Base-by-base conservation (phyloP, 306 rosid species). In the Vachellia pachyceras region DNA sequence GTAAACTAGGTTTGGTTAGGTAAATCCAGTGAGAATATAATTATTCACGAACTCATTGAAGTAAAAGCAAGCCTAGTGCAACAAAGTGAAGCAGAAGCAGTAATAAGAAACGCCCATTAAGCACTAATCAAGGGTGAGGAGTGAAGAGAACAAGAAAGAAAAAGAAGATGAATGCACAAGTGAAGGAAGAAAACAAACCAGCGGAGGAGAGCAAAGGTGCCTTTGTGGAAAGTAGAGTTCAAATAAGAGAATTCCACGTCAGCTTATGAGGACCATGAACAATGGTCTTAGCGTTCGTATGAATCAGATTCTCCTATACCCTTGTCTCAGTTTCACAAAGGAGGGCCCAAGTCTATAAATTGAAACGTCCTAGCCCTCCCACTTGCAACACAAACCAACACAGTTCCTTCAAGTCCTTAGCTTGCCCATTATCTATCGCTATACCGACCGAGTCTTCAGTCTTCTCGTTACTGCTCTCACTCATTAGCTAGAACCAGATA, bases 231-330 rank as follows among this genome's bases (percentile, higher is more conserved):
- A 77, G 83, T 63, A 49, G 68, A 68, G 55, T 20, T n/a, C 22
- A 80, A 65, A 14, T 15, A 65, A 65, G 77, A 44, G 46, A 37
- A 15, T 73, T 81, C 84, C 82, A 80, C 73, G 75, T 80, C 84
- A 79, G 50, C 47, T 78, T 75, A 80, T 79, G 79, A 60, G 58
- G 25, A 71, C 92, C 90, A 75, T 70, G 63, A 84, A 73, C 79
- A 60, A 65, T 66, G 81, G 82, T 72, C 67, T 68, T 36, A 18
- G 79, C 15, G 3, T 36, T 77, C 49, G 67, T 73, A 72, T 81
- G 89, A 83, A 86, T 86, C 85, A 83, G 91, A 88, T 88, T 87
- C 89, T 50, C 81, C 15, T 35, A 7, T 22, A 11, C 71, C 84
- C 71, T 66, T 36, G 79, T 76, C 66, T 81, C 25, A 41, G 22